Evolutionary conservation across 2,329 filamentous ascomycete species (phyloP), one percentile per base, ranked within the genome.

Genomic region (Hortaea werneckii): DNA sequence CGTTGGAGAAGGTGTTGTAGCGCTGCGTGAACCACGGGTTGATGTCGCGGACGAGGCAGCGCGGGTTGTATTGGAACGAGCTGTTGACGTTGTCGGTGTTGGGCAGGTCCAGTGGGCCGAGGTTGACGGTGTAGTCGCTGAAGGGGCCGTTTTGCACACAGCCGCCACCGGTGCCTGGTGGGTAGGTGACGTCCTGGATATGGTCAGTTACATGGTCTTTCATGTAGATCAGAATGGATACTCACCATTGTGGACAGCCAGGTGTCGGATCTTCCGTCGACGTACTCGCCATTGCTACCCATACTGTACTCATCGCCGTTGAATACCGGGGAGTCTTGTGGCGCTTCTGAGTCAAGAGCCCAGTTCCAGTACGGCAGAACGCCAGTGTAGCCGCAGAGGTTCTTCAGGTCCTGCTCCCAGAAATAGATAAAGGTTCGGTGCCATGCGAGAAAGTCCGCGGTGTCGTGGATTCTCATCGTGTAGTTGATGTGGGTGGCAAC

Each of bases 141-240:
- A 78, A 77, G 0, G 75, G 75, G 0, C 76, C 76, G 0, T 62
- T 66, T 10, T 58, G 65, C 2, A 80, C 65, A 55, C 76, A 79
- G 1, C 77, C 77, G 35, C 77, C 76, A 10, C 77, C 77, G 0
- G 67, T 66, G 11, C 74, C 77, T 0, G 69, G 68, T 0, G 71
- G 73, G 7, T 46, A 26, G 10, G 39, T 13, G 29, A 6, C 13
- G 13, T 30, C n/a, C n/a, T 35, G 13, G 29, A 27, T 13, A 26
- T 9, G 29, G 13, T 34, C 35, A 35, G 11, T 45, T n/a, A n/a
- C n/a, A n/a, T n/a, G n/a, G n/a, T n/a, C n/a, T n/a, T n/a, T n/a
- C n/a, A n/a, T n/a, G n/a, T n/a, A n/a, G n/a, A n/a, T n/a, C n/a
- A n/a, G n/a, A n/a, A n/a, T n/a, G n/a, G n/a, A n/a, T n/a, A 10